Percentiles rank a stretch among this genome's conserved stretches.
Evolutionary conservation across 1,284 basidiomycete genomes (phyloP).

Genomic region (Meira nashicola): DNA sequence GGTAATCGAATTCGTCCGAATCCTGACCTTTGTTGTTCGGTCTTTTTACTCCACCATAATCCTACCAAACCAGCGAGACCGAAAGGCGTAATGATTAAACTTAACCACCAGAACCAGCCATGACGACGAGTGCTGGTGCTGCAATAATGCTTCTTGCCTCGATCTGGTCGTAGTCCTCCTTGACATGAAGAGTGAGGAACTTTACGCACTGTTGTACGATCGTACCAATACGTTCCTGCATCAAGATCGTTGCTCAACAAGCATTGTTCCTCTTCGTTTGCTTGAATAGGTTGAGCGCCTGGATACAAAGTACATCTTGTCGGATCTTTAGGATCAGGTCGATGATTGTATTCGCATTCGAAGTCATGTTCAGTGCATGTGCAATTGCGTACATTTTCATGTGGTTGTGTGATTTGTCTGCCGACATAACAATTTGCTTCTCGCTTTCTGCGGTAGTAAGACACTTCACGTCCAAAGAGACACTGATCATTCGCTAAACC

Average conservation of each 20-base stretch:
- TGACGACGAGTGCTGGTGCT: conserved; percentile 24
- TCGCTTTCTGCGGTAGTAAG: conserved; percentile 47
- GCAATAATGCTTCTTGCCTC: conserved; percentile 39
- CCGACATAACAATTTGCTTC: conserved; percentile 48
- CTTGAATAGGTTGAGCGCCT: conserved; percentile 22
- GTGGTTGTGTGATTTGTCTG: conserved; percentile 35
- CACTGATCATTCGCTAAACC: conserved; percentile 46
- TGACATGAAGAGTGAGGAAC: conserved; percentile 43
- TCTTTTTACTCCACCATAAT: conserved; percentile 29
- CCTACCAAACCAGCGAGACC: conserved; percentile 31
- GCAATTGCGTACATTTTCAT: conserved; percentile 34
- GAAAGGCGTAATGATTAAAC: conserved; percentile 34
- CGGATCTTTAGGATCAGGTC: conserved; percentile 26
- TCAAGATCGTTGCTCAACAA: conserved; percentile 15
- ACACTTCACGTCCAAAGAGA: conserved; percentile 47
- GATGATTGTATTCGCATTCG: conserved; percentile 52
- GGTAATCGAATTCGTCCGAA: conserved; percentile 56
- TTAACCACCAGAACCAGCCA: conserved; percentile 46
- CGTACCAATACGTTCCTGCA: conserved; percentile 47
- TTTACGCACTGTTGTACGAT: conserved; percentile 45
- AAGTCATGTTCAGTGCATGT: conserved; percentile 46
- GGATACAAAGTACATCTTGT: conserved; percentile 43
- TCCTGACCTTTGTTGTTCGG: conserved; percentile 3
- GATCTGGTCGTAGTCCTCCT: conserved; percentile 42
- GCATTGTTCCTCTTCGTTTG: conserved; percentile 28